Conservation (phyloP, 2,329 filamentous ascomycete species). For the Arthrobotrys megalospora region DNA sequence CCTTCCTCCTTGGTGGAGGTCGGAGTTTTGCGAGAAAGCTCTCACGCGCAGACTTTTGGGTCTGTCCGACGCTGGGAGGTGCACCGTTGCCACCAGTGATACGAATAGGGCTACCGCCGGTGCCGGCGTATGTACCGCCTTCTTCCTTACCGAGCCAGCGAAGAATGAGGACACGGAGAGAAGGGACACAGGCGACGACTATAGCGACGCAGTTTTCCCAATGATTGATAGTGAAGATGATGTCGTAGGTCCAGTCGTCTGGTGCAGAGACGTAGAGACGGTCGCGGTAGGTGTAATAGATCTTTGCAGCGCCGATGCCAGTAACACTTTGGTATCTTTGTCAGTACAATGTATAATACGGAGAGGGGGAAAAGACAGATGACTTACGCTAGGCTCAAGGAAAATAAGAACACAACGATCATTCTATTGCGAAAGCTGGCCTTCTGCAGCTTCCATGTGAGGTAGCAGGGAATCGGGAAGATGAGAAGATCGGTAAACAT, state of each 20-base stretch:
- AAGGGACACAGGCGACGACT: constrained; percentile 68
- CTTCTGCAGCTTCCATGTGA: constrained; percentile 68
- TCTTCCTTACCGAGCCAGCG: constrained; percentile 66
- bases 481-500: constrained; percentile 68
- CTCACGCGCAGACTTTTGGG: constrained; percentile 48
- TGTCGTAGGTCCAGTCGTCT: constrained; percentile 68
- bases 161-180: constrained; percentile 68
- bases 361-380: background rate
- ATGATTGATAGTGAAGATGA: constrained; percentile 68
- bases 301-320: constrained; percentile 67
- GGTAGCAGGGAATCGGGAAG: constrained; percentile 68
- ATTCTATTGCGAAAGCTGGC: constrained; percentile 67
- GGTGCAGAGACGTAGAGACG: constrained; percentile 66
- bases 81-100: constrained; percentile 40
- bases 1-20: constrained; percentile 36
- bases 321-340: constrained; percentile 65
- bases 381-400: constrained; percentile 67
- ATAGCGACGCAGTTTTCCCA: constrained; percentile 68
- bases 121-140: background rate
- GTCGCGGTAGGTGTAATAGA: constrained; percentile 68
- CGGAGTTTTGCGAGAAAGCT: constrained; percentile 48
- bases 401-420: constrained; percentile 67
- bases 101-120: constrained; percentile 38
- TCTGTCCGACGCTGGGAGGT: background rate
- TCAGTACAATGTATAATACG: constrained; percentile 10